phyloP scores from a whole-genome alignment of 139 green algal genomes.

The Coelastrella sp. region DNA sequence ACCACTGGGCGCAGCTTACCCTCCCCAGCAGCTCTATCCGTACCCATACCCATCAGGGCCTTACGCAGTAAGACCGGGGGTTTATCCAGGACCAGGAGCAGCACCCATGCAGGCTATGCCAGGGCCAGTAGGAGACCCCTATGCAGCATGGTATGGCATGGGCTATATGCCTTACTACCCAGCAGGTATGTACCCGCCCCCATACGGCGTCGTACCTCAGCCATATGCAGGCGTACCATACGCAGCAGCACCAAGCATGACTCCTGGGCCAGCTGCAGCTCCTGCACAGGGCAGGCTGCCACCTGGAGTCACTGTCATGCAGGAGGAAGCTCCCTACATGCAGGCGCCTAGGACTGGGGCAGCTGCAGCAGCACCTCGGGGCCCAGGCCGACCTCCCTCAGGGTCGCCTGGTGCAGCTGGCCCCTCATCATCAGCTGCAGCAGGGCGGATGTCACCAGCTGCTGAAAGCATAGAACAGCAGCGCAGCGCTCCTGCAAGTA shows the following conservation, averaged over 20 bases:
- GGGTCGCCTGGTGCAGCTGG: background rate
- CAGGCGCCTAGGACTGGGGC: background rate
- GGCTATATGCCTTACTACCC: slow-evolving; percentile 39
- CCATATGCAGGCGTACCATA: slow-evolving; percentile 4
- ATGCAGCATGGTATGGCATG: slow-evolving; percentile 41
- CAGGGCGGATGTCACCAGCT: background rate
- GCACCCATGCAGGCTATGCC: background rate
- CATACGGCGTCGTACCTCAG: slow-evolving; percentile 13
- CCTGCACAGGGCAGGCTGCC: background rate
- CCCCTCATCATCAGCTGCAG: background rate
- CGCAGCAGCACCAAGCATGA: background rate
- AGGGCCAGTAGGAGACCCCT: slow-evolving; percentile 8
- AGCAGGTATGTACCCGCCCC: slow-evolving; percentile 25
- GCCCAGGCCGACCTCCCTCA: background rate
- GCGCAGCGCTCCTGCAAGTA: background rate
- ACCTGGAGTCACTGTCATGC: background rate
- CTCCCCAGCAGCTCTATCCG: slow-evolving; percentile 31
- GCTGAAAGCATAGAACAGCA: background rate
- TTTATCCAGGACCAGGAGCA: background rate
- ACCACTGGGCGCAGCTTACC: background rate
- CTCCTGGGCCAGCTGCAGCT: slow-evolving; percentile 1
- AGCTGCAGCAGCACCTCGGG: background rate
- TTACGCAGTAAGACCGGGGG: background rate
- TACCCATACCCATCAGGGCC: background rate
- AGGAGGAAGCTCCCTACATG: background rate